A percentile compares a stretch with the other conserved stretches of the same genome.
phyloP scores from a whole-genome alignment of 140 eudicot genomes.

The Flaveria floridana region DNA sequence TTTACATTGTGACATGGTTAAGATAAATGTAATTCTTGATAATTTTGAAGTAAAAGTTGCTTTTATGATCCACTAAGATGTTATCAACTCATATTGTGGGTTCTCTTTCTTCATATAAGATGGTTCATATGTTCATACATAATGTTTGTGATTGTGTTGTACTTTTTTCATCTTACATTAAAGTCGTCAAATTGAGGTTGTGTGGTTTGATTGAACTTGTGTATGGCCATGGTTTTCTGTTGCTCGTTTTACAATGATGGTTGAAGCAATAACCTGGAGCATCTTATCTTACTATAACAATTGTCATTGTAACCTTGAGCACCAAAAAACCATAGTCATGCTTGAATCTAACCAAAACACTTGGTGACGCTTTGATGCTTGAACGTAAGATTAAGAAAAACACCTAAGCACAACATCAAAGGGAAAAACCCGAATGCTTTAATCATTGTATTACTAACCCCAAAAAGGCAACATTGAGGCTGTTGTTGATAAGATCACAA shows the following conservation, averaged over 20 bases:
- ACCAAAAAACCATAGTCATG: slow-evolving; percentile 49
- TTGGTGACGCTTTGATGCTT: slow-evolving; percentile 48
- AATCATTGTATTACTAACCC: slow-evolving; percentile 69
- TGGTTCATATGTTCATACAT: neutral
- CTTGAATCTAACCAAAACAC: slow-evolving; percentile 37
- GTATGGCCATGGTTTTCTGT: too few relatives aligned
- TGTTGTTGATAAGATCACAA: slow-evolving; percentile 47
- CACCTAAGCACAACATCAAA: slow-evolving; percentile 66
- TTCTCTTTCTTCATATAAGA: neutral
- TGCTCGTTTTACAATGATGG: too few relatives aligned
- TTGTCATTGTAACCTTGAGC: slow-evolving; percentile 51
- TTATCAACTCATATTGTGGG: neutral
- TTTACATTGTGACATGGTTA: neutral
- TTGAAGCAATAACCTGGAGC: slow-evolving; percentile 38
- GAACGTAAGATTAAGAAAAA: slow-evolving; percentile 60
- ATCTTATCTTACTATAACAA: slow-evolving; percentile 60
- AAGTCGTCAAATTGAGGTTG: too few relatives aligned
- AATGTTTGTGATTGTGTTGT: too few relatives aligned
- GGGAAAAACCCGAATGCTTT: slow-evolving; percentile 76
- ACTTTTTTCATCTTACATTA: too few relatives aligned
- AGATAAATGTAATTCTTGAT: slow-evolving; percentile 1
- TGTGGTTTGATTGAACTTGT: too few relatives aligned
- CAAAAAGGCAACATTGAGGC: slow-evolving; percentile 90
- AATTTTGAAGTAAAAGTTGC: slow-evolving; percentile 17
- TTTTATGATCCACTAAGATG: neutral